Conservation (phyloP, 2,329 filamentous ascomycete genomes). For the Ceratocystis destructans region DNA sequence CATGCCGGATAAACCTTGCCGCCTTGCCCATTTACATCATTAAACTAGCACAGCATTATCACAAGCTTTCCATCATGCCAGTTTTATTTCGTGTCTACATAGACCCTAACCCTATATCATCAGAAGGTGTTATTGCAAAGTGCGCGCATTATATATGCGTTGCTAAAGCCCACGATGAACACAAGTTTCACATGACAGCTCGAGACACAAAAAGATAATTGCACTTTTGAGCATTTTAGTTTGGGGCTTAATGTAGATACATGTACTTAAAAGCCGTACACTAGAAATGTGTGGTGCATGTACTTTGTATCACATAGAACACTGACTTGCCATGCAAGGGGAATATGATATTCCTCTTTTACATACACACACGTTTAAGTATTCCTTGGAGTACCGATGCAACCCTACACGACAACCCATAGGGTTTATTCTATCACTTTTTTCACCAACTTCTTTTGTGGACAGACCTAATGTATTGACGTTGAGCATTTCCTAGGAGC, state of each 20-base stretch:
- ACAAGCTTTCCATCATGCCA: too few species aligned
- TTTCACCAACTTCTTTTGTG: not conserved
- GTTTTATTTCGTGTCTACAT: too few species aligned
- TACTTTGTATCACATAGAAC: not conserved
- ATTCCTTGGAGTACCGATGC: not conserved
- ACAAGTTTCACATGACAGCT: not conserved
- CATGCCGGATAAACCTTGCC: too few species aligned
- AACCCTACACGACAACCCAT: not conserved
- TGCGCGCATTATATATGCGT: not conserved
- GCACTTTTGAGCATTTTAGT: not conserved
- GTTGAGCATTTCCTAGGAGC: too few species aligned
- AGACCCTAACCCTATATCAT: not conserved
- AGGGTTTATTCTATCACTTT: not conserved
- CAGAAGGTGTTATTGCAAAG: too few species aligned
- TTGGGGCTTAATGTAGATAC: not conserved
- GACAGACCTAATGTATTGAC: too few species aligned
- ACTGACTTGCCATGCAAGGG: not conserved
- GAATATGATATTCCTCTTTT: not conserved
- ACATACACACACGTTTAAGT: not conserved
- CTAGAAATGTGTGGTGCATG: not conserved
- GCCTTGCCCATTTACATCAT: too few species aligned
- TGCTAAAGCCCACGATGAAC: too few species aligned
- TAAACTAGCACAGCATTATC: too few species aligned
- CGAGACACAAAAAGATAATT: not conserved
- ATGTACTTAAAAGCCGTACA: not conserved